Evolutionary conservation across 805 yeast genomes (phyloP).

Genomic region (Candida maesae): DNA sequence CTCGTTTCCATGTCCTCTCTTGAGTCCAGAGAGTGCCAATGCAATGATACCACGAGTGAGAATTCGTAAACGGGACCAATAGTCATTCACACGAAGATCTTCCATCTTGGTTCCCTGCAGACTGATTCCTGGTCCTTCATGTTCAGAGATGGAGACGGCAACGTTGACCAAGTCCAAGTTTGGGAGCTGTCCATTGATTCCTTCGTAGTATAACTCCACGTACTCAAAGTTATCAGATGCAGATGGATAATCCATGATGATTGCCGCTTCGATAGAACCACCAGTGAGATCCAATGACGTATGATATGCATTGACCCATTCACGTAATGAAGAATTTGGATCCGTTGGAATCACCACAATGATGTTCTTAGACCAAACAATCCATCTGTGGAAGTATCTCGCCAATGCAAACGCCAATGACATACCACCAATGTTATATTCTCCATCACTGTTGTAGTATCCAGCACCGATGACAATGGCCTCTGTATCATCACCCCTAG

Average conservation of each 20-base stretch:
- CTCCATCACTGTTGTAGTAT: conserved; percentile 66
- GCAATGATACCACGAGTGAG: conserved; percentile 62
- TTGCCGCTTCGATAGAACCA: conserved; percentile 89
- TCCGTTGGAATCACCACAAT: conserved; percentile 80
- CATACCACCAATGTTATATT: conserved; percentile 74
- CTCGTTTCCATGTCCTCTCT: conserved; percentile 67
- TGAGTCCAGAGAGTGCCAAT: conserved; percentile 69
- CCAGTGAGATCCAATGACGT: conserved; percentile 80
- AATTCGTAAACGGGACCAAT: conserved; percentile 52
- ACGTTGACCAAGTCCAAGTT: conserved; percentile 86
- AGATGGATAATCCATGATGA: conserved; percentile 76
- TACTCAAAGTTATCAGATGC: conserved; percentile 63
- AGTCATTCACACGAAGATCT: conserved; percentile 44
- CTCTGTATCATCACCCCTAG: conserved; percentile 95
- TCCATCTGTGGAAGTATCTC: conserved; percentile 77
- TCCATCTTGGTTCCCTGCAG: conserved; percentile 55
- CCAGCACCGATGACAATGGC: conserved; percentile 90
- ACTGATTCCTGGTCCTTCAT: conserved; percentile 69
- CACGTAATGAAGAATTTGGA: conserved; percentile 60
- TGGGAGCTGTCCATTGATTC: conserved; percentile 93
- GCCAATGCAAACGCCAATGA: conserved; percentile 70
- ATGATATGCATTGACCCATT: conserved; percentile 95
- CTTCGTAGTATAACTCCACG: conserved; percentile 75
- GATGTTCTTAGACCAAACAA: conserved; percentile 94
- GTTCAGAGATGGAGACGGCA: conserved; percentile 66